phyloP scores from a whole-genome alignment of 1,139 yeast genomes.

The Zygotorulaspora mrakii region DNA sequence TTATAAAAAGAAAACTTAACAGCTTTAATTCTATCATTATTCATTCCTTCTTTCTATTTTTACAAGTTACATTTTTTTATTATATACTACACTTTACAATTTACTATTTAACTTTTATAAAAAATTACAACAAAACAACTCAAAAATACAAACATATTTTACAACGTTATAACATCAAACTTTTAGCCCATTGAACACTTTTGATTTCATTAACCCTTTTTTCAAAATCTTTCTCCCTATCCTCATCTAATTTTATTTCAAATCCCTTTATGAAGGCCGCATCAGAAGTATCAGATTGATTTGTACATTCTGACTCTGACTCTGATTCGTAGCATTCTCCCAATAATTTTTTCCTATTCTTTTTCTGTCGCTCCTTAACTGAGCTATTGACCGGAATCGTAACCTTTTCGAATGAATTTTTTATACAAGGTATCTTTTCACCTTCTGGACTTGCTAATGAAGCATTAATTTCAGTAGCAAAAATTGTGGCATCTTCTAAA shows the following conservation, averaged over 20 bases:
- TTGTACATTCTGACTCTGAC: conserved; percentile 6
- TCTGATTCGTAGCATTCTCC: conserved; percentile 17
- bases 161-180: conserved; percentile 39
- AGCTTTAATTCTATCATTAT: too few species aligned
- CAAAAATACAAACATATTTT: conserved; percentile 1
- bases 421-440: conserved; percentile 63
- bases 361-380: conserved; percentile 35
- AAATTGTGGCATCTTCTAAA: conserved; percentile 65
- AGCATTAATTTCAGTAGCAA: conserved; percentile 71
- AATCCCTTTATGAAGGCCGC: conserved; percentile 56
- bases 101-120: background rate
- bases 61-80: too few species aligned
- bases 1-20: background rate
- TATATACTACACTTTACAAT: too few species aligned
- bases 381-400: conserved; percentile 58
- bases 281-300: conserved; percentile 13
- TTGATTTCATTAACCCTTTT: conserved; percentile 10
- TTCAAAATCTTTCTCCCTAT: conserved; percentile 10
- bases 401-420: conserved; percentile 54
- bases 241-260: conserved; percentile 26
- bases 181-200: conserved; percentile 47
- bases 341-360: conserved; percentile 16
- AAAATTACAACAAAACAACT: conserved; percentile 1
- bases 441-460: conserved; percentile 41
- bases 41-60: too few species aligned